These are phyloP conservation scores for Metschnikowia peoriensis DNA, from an alignment of 805 yeast genomes.

Conservation along the genomic window DNA sequence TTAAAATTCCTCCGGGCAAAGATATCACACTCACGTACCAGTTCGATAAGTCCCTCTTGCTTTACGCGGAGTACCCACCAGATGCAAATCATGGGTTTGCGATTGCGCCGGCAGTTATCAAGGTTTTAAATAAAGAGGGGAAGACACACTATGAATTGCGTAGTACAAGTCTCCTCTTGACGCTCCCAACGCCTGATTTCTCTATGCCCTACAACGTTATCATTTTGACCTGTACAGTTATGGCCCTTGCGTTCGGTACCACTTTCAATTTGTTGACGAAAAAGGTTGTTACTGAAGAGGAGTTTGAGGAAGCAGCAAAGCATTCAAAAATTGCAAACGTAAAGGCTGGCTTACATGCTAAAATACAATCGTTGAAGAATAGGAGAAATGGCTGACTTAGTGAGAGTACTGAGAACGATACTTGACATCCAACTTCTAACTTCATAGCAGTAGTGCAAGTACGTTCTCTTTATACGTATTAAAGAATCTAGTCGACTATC, in stretches of 20 bases:
- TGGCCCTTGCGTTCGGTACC: constrained; percentile 90
- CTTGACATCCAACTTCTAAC: too few species aligned
- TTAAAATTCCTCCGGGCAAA: constrained; percentile 63
- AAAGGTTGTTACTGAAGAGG: constrained; percentile 71
- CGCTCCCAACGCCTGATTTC: constrained; percentile 95
- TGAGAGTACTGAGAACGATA: neutral
- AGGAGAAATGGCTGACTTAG: neutral
- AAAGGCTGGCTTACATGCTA: constrained; percentile 12
- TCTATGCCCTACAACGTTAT: constrained; percentile 98
- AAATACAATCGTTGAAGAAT: constrained; percentile 9
- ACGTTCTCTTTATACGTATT: too few species aligned
- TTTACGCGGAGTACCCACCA: constrained; percentile 95
- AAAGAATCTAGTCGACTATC: too few species aligned
- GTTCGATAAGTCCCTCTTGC: constrained; percentile 83
- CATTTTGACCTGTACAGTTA: constrained; percentile 86
- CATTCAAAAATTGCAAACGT: constrained; percentile 9
- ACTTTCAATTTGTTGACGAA: constrained; percentile 76
- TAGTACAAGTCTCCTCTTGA: constrained; percentile 81
- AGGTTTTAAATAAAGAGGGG: constrained; percentile 41
- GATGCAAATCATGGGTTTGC: constrained; percentile 98
- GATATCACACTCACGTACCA: constrained; percentile 64
- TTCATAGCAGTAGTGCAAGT: too few species aligned
- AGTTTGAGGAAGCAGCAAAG: constrained; percentile 42
- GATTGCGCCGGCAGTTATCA: constrained; percentile 83
- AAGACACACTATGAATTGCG: constrained; percentile 50